A percentile compares a stretch with the other conserved stretches of the same genome.
phyloP scores from a whole-genome alignment of 331 rosid genomes.

The Malus hybrid region DNA sequence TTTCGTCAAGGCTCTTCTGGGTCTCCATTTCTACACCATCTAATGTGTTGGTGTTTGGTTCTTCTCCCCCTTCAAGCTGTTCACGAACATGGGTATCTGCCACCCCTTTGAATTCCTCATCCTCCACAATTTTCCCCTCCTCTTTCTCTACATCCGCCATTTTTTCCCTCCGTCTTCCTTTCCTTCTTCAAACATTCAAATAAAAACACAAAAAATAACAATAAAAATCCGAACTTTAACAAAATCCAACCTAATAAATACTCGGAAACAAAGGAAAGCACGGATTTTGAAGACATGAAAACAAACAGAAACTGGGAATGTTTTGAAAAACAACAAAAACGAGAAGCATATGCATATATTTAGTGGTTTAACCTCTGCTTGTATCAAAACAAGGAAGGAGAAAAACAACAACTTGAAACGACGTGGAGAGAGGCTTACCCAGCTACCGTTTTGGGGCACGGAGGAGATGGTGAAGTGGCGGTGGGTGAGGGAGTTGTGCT shows the following conservation, averaged over 20 bases:
- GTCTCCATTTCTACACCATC: background rate
- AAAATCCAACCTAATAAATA: background rate
- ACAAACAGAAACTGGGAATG: background rate
- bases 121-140: background rate
- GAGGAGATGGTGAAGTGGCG: background rate
- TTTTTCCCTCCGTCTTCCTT: background rate
- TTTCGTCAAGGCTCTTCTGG: background rate
- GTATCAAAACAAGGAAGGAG: background rate
- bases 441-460: background rate
- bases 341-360: background rate
- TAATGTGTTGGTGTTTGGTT: background rate
- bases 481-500: background rate
- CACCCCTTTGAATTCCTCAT: background rate
- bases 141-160: constrained; percentile 5
- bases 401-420: background rate
- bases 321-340: background rate
- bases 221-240: background rate
- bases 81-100: background rate
- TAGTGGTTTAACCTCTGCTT: background rate
- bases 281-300: background rate
- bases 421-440: background rate
- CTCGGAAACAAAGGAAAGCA: background rate
- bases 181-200: background rate
- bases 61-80: background rate
- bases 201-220: background rate